Conservation (phyloP, 345 rosid genomes). For the Eucalyptus regnans region DNA sequence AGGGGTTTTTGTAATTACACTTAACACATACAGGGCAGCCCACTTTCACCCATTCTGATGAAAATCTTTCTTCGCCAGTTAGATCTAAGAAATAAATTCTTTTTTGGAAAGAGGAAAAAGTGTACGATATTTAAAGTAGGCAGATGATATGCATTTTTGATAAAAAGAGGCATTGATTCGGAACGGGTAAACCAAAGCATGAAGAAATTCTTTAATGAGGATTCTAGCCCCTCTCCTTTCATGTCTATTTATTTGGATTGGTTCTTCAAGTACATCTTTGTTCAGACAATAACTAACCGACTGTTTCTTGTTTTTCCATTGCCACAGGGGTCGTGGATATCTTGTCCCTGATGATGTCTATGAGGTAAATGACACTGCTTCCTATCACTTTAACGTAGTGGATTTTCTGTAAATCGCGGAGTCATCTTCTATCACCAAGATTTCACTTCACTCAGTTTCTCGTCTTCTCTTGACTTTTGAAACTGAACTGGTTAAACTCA, state of each 20-base stretch:
- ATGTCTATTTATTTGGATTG: background rate
- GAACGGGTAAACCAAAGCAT: background rate
- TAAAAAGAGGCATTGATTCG: background rate
- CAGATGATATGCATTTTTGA: background rate
- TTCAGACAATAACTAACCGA: background rate
- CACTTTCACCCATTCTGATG: background rate
- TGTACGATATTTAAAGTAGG: background rate
- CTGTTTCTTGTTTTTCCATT: background rate
- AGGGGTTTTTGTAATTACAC: background rate
- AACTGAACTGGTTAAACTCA: background rate
- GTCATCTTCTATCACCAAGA: background rate
- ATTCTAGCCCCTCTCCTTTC: background rate
- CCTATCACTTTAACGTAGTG: background rate
- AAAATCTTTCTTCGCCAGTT: background rate
- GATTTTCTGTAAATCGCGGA: background rate
- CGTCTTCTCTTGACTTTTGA: background rate
- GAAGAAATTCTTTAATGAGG: background rate
- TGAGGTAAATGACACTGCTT: constrained; percentile 21
- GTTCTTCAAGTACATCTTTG: background rate
- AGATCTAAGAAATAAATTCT: background rate
- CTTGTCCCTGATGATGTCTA: constrained; percentile 41
- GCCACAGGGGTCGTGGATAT: constrained; percentile 43
- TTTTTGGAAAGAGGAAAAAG: background rate
- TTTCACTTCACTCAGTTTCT: background rate
- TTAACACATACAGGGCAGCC: background rate